These are phyloP conservation scores for Dianthus caryophyllus DNA, from an alignment of 148 eudicot species.

Conservation along the genomic window DNA sequence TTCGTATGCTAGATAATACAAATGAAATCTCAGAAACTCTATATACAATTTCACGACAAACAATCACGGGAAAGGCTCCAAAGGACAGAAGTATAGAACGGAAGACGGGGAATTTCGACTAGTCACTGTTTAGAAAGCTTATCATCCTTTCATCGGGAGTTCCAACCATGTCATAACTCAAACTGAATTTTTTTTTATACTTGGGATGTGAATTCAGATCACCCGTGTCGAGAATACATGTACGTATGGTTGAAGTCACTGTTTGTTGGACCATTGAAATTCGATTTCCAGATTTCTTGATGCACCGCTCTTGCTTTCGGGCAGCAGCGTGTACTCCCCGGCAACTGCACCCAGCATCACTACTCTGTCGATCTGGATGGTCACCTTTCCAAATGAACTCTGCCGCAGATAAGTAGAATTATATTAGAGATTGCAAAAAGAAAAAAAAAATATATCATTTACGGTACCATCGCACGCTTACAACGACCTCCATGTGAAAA, in stretches of 20 bases:
- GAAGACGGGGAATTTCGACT: constrained; percentile 4
- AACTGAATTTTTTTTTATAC: neutral
- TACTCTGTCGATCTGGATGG: constrained; percentile 95
- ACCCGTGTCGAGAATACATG: neutral
- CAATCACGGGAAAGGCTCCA: constrained; percentile 4
- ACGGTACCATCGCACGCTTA: too few relatives aligned
- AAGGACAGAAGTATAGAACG: neutral
- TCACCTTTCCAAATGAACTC: constrained; percentile 97
- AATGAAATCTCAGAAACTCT: constrained; percentile 17
- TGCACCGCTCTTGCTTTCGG: constrained; percentile 96
- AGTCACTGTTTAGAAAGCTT: neutral
- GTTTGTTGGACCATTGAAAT: constrained; percentile 92
- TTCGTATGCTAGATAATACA: constrained; percentile 19
- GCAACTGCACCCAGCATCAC: constrained; percentile 97
- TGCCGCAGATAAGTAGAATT: constrained; percentile 28
- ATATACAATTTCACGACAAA: constrained; percentile 24
- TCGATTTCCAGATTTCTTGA: constrained; percentile 91
- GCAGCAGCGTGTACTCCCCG: constrained; percentile 87
- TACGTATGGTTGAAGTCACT: neutral
- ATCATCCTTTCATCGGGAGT: neutral
- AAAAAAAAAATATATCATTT: too few relatives aligned
- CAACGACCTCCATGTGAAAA: too few relatives aligned
- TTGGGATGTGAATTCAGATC: neutral
- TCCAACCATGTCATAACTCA: constrained; percentile 8
- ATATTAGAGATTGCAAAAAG: neutral